These are phyloP conservation scores for Trypanosomatidae sp. DNA, from an alignment of 208 protist species.

Conservation along the genomic window DNA sequence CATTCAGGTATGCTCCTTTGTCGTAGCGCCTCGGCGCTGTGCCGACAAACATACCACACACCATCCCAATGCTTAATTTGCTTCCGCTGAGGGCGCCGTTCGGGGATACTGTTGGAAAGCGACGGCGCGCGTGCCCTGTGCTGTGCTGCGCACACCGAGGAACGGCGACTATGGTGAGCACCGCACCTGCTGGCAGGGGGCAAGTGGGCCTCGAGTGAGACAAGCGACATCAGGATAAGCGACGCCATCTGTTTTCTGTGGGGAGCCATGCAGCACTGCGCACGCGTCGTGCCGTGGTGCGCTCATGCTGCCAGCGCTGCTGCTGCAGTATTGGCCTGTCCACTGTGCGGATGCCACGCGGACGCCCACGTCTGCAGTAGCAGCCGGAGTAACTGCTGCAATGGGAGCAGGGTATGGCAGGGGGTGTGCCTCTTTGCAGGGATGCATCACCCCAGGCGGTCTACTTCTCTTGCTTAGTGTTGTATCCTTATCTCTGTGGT, in stretches of 20 bases:
- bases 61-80: conserved; percentile 32
- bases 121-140: neutral
- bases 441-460: too few relatives aligned
- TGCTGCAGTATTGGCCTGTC: neutral
- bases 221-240: neutral
- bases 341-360: neutral
- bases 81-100: conserved; percentile 3
- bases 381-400: neutral
- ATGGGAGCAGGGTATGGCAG: too few relatives aligned
- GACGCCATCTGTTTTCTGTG: too few relatives aligned
- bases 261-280: neutral
- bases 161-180: neutral
- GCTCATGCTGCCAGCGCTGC: neutral
- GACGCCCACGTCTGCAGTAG: neutral
- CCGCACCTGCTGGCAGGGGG: neutral
- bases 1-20: conserved; percentile 36
- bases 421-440: too few relatives aligned
- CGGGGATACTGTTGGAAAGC: neutral
- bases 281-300: neutral
- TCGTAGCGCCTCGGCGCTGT: conserved; percentile 15
- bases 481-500: too few relatives aligned
- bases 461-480: too few relatives aligned
- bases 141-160: neutral
- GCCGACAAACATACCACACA: conserved; percentile 24
- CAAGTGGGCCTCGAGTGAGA: neutral